Evolutionary conservation across 2,329 filamentous ascomycete genomes (phyloP), one percentile per base, ranked within the genome.

Genomic region (Aspergillus puulaauensis): DNA sequence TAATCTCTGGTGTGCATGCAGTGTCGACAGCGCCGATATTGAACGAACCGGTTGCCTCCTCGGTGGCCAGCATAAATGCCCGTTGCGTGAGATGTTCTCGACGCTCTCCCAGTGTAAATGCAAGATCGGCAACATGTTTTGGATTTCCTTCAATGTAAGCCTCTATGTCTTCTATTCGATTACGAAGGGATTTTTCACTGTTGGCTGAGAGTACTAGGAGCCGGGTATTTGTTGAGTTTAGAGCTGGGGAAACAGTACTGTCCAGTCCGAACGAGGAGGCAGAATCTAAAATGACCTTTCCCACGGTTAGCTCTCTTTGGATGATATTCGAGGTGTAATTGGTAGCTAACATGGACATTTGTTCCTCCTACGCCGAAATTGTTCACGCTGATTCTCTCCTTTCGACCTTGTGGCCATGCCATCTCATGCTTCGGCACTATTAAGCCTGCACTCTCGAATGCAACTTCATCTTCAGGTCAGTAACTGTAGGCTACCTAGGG

Each of bases 311-410:
- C 12, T 12, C 35, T 31, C 8, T 8, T 12, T 21, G 19, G 6
- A 3, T 4, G 3, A 1, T 17, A 33, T 4, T 4, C 7, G 33
- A 27, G 1, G 14, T 1, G n/a, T 17, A n/a, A 11, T 15, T 5
- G 12, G 12, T 6, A 14, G 17, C 49, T 52, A 35, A 61, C 56
- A 45, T 63, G 61, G 1, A 41, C 56, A 52, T 63, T 63, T 6
- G 56, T 43, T 1, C 61, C 61, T 4, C 61, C 45, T 61, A 68
- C 64, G 1, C 70, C 70, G 52, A 71, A 71, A 1, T 55, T 64
- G 50, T 72, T 73, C 23, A 73, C 58, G 23, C 64, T 67, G 8
- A 64, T 60, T 24, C 69, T 58, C 23, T 61, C 56, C 8, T 31
- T 44, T 5, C 58, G 57, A 5, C 37, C 40, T 5, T 39, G 46